These are phyloP conservation scores for Magnolia sinica DNA, from an alignment of 164 flowering plant species.

Conservation along the genomic window DNA sequence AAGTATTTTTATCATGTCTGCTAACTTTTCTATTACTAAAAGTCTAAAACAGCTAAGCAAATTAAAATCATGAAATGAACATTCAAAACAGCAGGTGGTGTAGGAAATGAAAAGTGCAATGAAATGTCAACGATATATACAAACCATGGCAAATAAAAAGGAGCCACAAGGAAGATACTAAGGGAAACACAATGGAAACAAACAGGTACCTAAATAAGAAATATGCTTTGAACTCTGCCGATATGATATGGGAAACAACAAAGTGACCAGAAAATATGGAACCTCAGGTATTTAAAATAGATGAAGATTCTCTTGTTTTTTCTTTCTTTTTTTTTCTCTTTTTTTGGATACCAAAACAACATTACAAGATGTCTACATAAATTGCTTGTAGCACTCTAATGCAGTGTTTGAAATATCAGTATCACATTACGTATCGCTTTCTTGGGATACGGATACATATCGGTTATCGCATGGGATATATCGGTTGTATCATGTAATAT, in stretches of 20 bases:
- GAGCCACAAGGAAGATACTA: not conserved
- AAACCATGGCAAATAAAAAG: not conserved
- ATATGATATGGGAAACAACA: not conserved
- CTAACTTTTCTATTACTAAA: not conserved
- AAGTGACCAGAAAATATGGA: not conserved
- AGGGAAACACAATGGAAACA: not conserved
- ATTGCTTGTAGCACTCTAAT: not conserved
- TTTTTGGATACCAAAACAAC: not conserved
- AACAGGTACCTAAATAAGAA: not conserved
- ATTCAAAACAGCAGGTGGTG: not conserved
- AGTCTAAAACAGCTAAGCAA: not conserved
- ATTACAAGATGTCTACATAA: not conserved
- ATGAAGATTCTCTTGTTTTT: not conserved
- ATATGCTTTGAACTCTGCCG: not conserved
- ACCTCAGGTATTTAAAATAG: not conserved
- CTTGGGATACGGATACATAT: no score
- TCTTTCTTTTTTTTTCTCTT: not conserved
- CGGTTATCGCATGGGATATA: no score
- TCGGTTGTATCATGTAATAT: no score
- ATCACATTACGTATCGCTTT: no score
- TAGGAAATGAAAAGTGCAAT: not conserved
- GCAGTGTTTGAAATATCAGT: no score
- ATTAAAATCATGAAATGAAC: not conserved
- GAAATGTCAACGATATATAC: not conserved
- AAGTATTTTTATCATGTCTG: not conserved